Evolutionary conservation across 2,329 filamentous ascomycete species (phyloP).

Genomic region (Ophiocordyceps unilateralis): DNA sequence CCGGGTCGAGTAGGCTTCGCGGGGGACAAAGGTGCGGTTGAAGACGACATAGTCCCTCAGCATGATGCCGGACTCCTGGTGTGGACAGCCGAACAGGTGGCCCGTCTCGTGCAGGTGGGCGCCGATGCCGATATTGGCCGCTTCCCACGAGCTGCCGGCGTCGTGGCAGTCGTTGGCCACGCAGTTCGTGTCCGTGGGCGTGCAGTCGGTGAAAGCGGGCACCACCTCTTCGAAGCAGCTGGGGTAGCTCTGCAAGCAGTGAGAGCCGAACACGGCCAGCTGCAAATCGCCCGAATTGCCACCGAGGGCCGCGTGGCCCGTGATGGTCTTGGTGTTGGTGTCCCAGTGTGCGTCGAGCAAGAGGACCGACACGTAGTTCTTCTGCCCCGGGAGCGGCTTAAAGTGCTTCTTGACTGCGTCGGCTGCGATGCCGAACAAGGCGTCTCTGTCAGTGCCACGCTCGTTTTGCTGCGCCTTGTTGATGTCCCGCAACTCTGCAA

Average conservation of each 20-base stretch:
- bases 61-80: conserved; percentile 88
- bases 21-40: conserved; percentile 65
- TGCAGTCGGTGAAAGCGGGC: conserved; percentile 78
- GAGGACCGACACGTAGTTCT: conserved; percentile 73
- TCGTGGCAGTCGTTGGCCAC: conserved; percentile 79
- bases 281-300: conserved; percentile 56
- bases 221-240: conserved; percentile 78
- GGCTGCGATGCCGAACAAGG: conserved; percentile 59
- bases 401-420: conserved; percentile 70
- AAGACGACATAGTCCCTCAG: conserved; percentile 69
- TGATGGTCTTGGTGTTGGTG: conserved; percentile 47
- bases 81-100: conserved; percentile 76
- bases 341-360: conserved; percentile 87
- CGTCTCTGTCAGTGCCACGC: conserved; percentile 50
- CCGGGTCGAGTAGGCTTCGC: conserved; percentile 73
- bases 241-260: conserved; percentile 82
- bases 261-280: conserved; percentile 81
- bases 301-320: conserved; percentile 72
- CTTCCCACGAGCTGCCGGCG: conserved; percentile 82
- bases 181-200: conserved; percentile 62
- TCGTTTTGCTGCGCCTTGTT: conserved; percentile 63
- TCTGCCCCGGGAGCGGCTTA: conserved; percentile 55
- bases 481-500: conserved; percentile 65
- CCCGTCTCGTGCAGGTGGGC: conserved; percentile 85
- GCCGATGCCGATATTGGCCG: conserved; percentile 86